Evolutionary conservation across 306 rosid genomes (phyloP).

Genomic region (Crataegus laevigata): DNA sequence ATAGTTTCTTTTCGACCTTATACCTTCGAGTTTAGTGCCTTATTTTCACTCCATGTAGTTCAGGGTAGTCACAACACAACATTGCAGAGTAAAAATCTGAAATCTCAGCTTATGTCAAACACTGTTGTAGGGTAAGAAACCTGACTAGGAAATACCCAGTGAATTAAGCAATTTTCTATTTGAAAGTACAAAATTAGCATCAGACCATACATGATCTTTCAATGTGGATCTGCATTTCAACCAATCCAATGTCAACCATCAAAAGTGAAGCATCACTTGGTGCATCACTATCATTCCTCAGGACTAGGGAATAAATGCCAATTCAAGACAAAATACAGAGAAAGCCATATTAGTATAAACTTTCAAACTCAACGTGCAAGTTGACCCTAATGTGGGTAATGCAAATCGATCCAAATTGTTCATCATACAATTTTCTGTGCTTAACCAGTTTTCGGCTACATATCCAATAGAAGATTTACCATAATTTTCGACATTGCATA

Average conservation of each 20-base stretch:
- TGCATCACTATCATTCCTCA: neutral
- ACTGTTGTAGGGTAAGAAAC: neutral
- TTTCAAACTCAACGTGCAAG: neutral
- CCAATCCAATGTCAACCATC: neutral
- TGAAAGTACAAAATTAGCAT: neutral
- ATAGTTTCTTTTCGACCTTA: neutral
- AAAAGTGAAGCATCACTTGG: neutral
- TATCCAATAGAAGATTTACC: neutral
- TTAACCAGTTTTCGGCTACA: neutral
- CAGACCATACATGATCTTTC: neutral
- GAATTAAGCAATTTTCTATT: neutral
- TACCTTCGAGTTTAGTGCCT: neutral
- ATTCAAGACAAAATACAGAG: neutral
- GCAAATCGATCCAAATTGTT: neutral
- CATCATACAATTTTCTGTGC: neutral
- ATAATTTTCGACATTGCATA: neutral
- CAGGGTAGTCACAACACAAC: neutral
- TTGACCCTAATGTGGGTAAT: neutral
- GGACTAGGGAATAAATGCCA: neutral
- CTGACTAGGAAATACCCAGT: neutral
- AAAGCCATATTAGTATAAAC: neutral
- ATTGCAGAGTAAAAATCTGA: neutral
- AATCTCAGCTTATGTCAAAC: neutral
- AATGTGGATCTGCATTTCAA: neutral
- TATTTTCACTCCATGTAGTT: neutral